A percentile compares a stretch with the other conserved stretches of the same genome.
phyloP scores from a whole-genome alignment of 805 yeast species.

The Babjeviella inositovora region DNA sequence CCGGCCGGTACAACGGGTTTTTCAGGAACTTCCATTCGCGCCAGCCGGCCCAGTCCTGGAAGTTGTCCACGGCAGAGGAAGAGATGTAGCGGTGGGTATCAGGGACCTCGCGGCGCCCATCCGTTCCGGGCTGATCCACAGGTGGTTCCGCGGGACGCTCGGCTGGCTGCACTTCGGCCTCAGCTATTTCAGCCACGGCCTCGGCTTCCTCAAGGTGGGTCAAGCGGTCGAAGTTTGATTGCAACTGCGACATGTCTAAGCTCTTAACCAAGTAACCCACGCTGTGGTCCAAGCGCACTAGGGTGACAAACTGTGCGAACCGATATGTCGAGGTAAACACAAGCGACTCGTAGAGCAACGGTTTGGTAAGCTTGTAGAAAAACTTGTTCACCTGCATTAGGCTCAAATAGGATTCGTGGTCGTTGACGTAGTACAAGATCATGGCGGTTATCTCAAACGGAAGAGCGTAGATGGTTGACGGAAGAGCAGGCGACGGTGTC shows the following conservation, averaged over 20 bases:
- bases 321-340: conserved; percentile 56
- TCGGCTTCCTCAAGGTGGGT: background rate
- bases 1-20: conserved; percentile 50
- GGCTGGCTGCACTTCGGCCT: too few species aligned
- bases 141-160: too few species aligned
- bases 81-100: conserved; percentile 2
- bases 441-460: conserved; percentile 25
- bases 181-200: conserved; percentile 1
- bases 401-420: conserved; percentile 20
- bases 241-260: conserved; percentile 41
- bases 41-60: conserved; percentile 53
- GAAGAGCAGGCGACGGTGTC: conserved; percentile 2
- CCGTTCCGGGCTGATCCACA: conserved; percentile 3
- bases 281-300: conserved; percentile 35
- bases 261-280: conserved; percentile 39
- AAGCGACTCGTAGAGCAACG: conserved; percentile 36
- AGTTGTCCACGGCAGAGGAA: conserved; percentile 2
- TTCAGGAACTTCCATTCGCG: conserved; percentile 77
- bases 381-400: conserved; percentile 33
- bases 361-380: conserved; percentile 34
- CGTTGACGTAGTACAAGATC: conserved; percentile 16
- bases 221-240: too few species aligned
- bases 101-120: background rate
- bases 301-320: conserved; percentile 64
- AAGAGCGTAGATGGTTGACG: conserved; percentile 10